Evolutionary conservation across 352 stramenopile genomes (phyloP), one percentile per base, ranked within the genome.

Genomic region (Thalassiosira mediterranea): DNA sequence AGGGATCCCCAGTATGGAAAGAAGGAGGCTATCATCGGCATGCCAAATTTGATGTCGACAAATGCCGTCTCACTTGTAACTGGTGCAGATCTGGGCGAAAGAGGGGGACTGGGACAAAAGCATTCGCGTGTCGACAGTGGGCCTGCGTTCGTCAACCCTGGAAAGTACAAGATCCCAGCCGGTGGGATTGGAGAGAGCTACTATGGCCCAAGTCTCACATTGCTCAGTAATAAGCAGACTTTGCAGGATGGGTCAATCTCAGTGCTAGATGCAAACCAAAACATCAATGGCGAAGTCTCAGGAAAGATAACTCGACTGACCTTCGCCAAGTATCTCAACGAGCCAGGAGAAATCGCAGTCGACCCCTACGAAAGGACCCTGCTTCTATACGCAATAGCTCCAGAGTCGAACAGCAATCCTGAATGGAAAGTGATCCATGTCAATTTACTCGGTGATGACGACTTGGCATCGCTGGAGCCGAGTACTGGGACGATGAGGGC

Each of bases 1-100:
- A 29, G 74, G 11, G 48, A 78, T 72, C 74, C 74, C 31, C 37
- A 72, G 26, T 83, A 68, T 40, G 74, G 74, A 40, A 17, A 58
- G 31, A 83, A 77, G 57, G 74, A 83, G 49, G 74, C 74, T 1
- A 52, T 83, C 15, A 83, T 83, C 31, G 74, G 74, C 3, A 68
- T 83, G 29, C 60, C 74, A n/a, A 67, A 67, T 25, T 15, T 83
- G 19, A 25, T 34, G 19, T 57, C 49, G 17, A 21, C 61, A 10
- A 42, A 52, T 3, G 66, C 74, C 25, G 42, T 78, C 42, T 32
- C 62, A 15, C 37, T 10, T 10, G 8, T n/a, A n/a, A 40, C 25
- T n/a, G 34, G 13, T n/a, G 32, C 34, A 28, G 60, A 42, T 59
- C 32, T 51, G 32, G 38, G 38, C 25, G 48, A 25, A 23, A 17